phyloP scores from a whole-genome alignment of 108 stramenopile species.

The Mediolabrus comicus region DNA sequence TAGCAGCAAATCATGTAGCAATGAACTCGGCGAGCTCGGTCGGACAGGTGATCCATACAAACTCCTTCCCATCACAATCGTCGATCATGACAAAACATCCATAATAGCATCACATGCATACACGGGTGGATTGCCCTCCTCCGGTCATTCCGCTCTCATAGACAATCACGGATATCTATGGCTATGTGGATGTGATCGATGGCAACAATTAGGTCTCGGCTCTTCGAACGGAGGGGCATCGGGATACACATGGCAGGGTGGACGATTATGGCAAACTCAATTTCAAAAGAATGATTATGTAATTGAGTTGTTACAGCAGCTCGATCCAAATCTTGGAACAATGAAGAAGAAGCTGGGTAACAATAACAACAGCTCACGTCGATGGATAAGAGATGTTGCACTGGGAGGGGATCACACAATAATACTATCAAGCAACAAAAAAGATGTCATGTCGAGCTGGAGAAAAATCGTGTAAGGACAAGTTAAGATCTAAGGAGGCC shows the following conservation, averaged over 20 bases:
- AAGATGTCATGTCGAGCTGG: slow-evolving; percentile 56
- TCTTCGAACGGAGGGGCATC: slow-evolving; percentile 54
- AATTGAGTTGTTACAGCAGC: slow-evolving; percentile 27
- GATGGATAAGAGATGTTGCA: slow-evolving; percentile 60
- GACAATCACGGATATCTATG: slow-evolving; percentile 49
- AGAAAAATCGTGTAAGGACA: no score
- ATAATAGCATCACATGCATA: slow-evolving; percentile 25
- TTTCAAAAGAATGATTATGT: slow-evolving; percentile 40
- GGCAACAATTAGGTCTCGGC: slow-evolving; percentile 75
- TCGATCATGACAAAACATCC: background rate
- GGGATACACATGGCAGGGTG: slow-evolving; percentile 71
- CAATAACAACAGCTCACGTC: slow-evolving; percentile 3
- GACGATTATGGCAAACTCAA: slow-evolving; percentile 54
- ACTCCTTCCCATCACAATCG: slow-evolving; percentile 17
- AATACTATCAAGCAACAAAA: slow-evolving; percentile 53
- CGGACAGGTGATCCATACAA: slow-evolving; percentile 2
- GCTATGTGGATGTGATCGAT: slow-evolving; percentile 72
- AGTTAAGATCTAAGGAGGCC: no score
- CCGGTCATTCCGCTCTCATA: slow-evolving; percentile 65
- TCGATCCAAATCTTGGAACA: slow-evolving; percentile 10
- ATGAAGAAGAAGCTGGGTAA: background rate
- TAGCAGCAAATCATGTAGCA: slow-evolving; percentile 15
- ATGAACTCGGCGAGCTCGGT: slow-evolving; percentile 34
- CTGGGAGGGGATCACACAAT: slow-evolving; percentile 73
- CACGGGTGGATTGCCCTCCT: slow-evolving; percentile 45